Conservation (phyloP, 2,329 filamentous ascomycete genomes). For the Fusarium sp. region DNA sequence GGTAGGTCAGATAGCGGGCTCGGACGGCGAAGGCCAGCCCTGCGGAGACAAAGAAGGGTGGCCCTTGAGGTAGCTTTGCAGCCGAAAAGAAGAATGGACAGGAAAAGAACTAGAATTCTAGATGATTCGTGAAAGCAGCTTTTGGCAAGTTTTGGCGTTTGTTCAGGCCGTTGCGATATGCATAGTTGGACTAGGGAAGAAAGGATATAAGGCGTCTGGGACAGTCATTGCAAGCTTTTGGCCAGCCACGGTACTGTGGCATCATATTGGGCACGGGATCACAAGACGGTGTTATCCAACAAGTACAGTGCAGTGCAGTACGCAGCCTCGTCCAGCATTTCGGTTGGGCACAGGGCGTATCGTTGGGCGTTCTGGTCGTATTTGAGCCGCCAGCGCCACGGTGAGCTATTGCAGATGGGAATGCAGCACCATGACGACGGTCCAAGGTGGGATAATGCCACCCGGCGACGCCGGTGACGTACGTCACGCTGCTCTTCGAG, state of each 20-base stretch:
- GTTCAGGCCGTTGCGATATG: too few relatives aligned
- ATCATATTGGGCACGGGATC: neutral
- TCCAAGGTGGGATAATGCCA: constrained; percentile 4
- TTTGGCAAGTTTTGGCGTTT: too few relatives aligned
- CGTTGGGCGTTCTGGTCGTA: constrained; percentile 3
- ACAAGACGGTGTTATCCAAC: neutral
- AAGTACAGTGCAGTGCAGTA: neutral
- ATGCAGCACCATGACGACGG: neutral
- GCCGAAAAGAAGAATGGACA: neutral
- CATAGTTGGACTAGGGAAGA: too few relatives aligned
- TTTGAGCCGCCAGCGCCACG: neutral
- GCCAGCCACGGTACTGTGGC: neutral
- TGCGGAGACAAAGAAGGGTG: constrained; percentile 16
- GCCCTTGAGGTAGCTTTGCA: neutral
- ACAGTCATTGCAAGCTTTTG: constrained; percentile 6
- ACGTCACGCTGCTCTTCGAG: neutral
- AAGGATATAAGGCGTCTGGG: too few relatives aligned
- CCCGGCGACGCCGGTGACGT: constrained; percentile 3
- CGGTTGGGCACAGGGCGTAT: constrained; percentile 8
- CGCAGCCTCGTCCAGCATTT: neutral
- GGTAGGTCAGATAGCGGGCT: neutral
- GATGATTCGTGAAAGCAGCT: too few relatives aligned
- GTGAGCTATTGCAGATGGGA: neutral
- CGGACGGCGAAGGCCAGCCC: constrained; percentile 26
- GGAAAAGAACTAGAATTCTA: too few relatives aligned